Percentiles rank a stretch among this genome's conserved stretches.
Conservation (phyloP, 352 stramenopile genomes). For the Phytophthora niederhauseri region DNA sequence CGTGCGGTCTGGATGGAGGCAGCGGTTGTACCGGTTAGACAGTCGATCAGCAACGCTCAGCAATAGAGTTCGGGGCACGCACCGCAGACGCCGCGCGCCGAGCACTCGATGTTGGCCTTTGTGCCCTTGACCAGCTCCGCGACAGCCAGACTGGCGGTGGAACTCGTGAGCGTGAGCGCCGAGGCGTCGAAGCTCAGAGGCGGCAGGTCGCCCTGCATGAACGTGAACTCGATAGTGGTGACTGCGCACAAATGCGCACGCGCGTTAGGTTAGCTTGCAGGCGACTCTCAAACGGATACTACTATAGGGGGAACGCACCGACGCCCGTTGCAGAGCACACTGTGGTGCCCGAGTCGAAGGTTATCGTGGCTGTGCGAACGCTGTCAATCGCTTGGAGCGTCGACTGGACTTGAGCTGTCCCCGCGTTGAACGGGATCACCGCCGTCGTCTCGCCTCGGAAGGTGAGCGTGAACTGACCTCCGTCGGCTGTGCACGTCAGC, state of each 20-base stretch:
- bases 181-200: constrained; percentile 41
- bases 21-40: no score
- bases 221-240: constrained; percentile 71
- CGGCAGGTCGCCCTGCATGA: constrained; percentile 67
- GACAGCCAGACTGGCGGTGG: constrained; percentile 34
- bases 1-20: constrained; percentile 57
- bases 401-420: constrained; percentile 41
- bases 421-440: constrained; percentile 58
- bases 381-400: constrained; percentile 63
- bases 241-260: constrained; percentile 25
- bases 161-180: constrained; percentile 46
- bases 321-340: constrained; percentile 53
- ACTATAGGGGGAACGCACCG: constrained; percentile 31
- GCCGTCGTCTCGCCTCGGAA: constrained; percentile 70
- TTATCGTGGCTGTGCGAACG: constrained; percentile 58
- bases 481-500: constrained; percentile 56
- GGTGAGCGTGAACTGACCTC: constrained; percentile 66
- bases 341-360: constrained; percentile 41
- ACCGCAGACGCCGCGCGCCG: constrained; percentile 74
- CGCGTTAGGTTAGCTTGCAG: neutral
- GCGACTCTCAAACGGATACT: no score
- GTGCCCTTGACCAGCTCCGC: constrained; percentile 58
- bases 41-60: neutral
- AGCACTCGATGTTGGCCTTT: constrained; percentile 84
- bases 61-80: constrained; percentile 1